phyloP scores from a whole-genome alignment of 768 basidiomycete genomes.

The Termitomyces sp. region DNA sequence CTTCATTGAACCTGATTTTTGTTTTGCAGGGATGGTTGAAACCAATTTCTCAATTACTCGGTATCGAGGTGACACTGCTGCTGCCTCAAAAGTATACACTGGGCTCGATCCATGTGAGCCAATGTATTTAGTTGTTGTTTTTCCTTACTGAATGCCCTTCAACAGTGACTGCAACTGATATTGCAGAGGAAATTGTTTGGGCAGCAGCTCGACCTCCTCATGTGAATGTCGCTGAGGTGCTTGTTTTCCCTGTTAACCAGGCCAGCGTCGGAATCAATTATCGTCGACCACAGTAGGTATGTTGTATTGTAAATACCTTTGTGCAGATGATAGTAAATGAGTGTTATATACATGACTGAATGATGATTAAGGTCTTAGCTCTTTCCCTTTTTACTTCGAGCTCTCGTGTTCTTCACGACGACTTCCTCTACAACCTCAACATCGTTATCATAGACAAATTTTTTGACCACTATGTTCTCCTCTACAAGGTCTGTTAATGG shows the following conservation, averaged over 20 bases:
- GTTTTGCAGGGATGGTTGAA: slow-evolving; percentile 67
- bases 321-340: slow-evolving; percentile 13
- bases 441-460: slow-evolving; percentile 78
- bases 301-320: slow-evolving; percentile 10
- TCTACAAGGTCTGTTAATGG: slow-evolving; percentile 52
- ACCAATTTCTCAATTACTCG: slow-evolving; percentile 91
- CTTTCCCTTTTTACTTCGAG: slow-evolving; percentile 48
- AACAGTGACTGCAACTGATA: slow-evolving; percentile 75
- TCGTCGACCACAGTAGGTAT: slow-evolving; percentile 33
- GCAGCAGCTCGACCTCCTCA: slow-evolving; percentile 87
- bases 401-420: slow-evolving; percentile 49
- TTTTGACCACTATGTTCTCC: slow-evolving; percentile 71
- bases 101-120: slow-evolving; percentile 82
- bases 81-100: slow-evolving; percentile 87
- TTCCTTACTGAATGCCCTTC: slow-evolving; percentile 5
- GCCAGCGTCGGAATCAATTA: slow-evolving; percentile 63
- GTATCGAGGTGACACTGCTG: slow-evolving; percentile 76
- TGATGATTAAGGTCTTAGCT: slow-evolving; percentile 15
- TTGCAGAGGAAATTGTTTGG: slow-evolving; percentile 99
- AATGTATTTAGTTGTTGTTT: neutral
- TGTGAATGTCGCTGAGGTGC: slow-evolving; percentile 83
- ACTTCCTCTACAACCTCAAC: slow-evolving; percentile 27
- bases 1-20: neutral
- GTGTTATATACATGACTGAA: slow-evolving; percentile 10
- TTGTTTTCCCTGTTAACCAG: slow-evolving; percentile 77